Evolutionary conservation across 768 basidiomycete species (phyloP).

Genomic region (Chlorophyllum brunneum): DNA sequence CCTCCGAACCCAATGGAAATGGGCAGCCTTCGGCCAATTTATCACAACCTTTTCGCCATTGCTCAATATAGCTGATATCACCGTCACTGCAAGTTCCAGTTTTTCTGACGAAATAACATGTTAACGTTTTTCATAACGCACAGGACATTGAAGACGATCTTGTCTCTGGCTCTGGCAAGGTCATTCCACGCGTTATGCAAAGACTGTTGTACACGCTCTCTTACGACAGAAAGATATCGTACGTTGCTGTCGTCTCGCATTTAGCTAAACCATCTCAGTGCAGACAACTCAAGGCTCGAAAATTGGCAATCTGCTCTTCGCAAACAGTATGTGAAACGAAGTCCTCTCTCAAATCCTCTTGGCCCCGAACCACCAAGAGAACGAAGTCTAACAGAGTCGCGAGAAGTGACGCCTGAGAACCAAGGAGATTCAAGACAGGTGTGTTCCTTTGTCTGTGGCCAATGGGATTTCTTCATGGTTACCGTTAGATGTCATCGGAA

Average conservation of each 20-base stretch:
- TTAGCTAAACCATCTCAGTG: constrained; percentile 15
- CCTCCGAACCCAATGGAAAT: constrained; percentile 84
- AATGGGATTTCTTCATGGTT: background rate
- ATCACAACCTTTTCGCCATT: constrained; percentile 79
- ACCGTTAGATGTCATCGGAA: constrained; percentile 2
- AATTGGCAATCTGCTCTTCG: constrained; percentile 79
- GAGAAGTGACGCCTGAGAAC: constrained; percentile 12
- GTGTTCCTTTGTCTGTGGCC: background rate
- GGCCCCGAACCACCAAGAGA: constrained; percentile 49
- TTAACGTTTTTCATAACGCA: constrained; percentile 6
- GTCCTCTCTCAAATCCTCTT: constrained; percentile 68
- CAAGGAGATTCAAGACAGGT: constrained; percentile 9
- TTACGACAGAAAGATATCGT: constrained; percentile 80
- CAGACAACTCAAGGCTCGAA: constrained; percentile 43
- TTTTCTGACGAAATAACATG: constrained; percentile 12
- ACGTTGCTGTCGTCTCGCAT: constrained; percentile 27
- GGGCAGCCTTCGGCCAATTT: constrained; percentile 91
- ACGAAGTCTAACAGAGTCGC: constrained; percentile 11
- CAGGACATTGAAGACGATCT: constrained; percentile 83
- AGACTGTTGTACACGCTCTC: constrained; percentile 70
- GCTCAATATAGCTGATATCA: constrained; percentile 67
- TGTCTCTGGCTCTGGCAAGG: constrained; percentile 49
- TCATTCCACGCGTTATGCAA: constrained; percentile 72
- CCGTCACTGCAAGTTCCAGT: constrained; percentile 48
- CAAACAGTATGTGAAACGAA: constrained; percentile 72